Evolutionary conservation across 345 rosid genomes (phyloP), one percentile per base, ranked within the genome.

Genomic region (Conringia planisiliqua): DNA sequence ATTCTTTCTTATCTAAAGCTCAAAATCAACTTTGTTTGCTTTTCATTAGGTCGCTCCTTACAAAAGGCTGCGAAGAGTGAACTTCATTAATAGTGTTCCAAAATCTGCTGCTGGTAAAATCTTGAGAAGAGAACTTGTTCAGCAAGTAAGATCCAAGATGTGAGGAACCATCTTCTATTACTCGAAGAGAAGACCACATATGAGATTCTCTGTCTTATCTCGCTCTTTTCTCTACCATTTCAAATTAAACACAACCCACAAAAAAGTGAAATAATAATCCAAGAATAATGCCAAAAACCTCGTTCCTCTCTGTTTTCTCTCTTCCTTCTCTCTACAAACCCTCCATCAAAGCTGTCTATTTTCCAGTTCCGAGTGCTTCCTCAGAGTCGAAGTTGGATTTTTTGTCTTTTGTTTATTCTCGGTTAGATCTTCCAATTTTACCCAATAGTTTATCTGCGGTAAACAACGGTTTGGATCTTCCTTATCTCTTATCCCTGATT

Each of bases 51-150:
- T 90, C 20, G 95, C 98, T 14, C 94, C 96, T 51, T 96, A 66
- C 79, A 96, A 92, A 80, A 87, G 86, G 76, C 33, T 92, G 58
- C 66, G 89, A 30, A 73, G 78, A 81, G 94, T 96, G 62, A 81
- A 86, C 43, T 92, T 92, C 72, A 71, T 83, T 48, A 79, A 68
- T 67, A 76, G 30, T 13, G 86, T 96, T 36, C 99, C 96, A 3
- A 92, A 88, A 82, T 87, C 98, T 1, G 88, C 80, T 18, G 79
- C 99, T 1, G 98, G 99, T 54, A 96, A 96, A 76, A 88, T 88
- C 68, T 81, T 96, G 61, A 86, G 98, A 75, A 83, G 91, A 77
- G 94, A 88, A 77, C 89, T 95, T 44, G 82, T 83, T 2, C 87
- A 40, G 39, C 77, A 87, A 85, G 88, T 82, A 17, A 71, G 83